These are phyloP conservation scores for Oenanthe sinensis DNA, from an alignment of 129 eudicot genomes.

Conservation along the genomic window DNA sequence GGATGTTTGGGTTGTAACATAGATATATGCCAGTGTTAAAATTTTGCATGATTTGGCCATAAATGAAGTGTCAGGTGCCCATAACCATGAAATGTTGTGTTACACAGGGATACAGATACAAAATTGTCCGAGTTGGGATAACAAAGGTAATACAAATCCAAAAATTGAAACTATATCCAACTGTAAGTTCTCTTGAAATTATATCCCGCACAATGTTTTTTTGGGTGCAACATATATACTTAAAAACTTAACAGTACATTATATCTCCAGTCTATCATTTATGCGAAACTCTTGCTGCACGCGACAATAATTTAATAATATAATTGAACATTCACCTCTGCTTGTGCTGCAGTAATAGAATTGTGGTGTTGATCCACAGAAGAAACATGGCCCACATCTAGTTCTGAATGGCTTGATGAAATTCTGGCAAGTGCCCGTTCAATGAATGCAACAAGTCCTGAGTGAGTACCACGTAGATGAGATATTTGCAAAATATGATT, in stretches of 20 bases:
- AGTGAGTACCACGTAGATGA: conserved; percentile 71
- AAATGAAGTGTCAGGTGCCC: background rate
- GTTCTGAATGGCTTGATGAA: conserved; percentile 54
- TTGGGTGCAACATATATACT: too few relatives aligned
- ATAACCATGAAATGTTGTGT: background rate
- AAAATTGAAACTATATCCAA: background rate
- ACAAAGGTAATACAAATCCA: background rate
- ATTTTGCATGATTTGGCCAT: background rate
- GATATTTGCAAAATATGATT: conserved; percentile 88
- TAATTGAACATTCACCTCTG: conserved; percentile 27
- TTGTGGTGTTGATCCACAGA: conserved; percentile 45
- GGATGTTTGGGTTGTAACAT: background rate
- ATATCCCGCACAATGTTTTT: background rate
- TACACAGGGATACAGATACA: background rate
- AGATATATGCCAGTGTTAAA: background rate
- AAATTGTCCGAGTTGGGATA: background rate
- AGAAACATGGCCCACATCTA: conserved; percentile 51
- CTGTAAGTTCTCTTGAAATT: background rate
- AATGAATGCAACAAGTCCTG: conserved; percentile 69
- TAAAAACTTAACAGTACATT: too few relatives aligned
- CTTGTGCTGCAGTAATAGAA: conserved; percentile 31
- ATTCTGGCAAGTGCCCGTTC: conserved; percentile 68
- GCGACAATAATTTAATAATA: background rate
- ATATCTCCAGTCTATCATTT: background rate
- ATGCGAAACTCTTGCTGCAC: background rate